A percentile compares a stretch with the other conserved stretches of the same genome.
These are phyloP conservation scores for Geranium rotundifolium DNA, from an alignment of 345 rosid genomes.

Conservation along the genomic window DNA sequence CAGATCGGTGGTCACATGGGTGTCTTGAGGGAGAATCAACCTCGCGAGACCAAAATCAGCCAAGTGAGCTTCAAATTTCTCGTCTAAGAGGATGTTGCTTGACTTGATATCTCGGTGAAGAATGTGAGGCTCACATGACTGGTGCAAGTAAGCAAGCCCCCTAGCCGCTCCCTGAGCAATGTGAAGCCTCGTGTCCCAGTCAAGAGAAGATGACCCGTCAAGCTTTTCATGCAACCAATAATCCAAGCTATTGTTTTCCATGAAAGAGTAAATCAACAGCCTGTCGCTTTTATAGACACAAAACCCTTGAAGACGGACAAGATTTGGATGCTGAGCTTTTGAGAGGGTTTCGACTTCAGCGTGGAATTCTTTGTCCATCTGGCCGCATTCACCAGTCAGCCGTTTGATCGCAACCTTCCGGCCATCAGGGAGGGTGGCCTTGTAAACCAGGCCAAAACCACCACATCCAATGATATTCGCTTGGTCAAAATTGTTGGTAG, in stretches of 20 bases:
- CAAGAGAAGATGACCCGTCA: slow-evolving; percentile 50
- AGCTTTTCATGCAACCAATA: slow-evolving; percentile 76
- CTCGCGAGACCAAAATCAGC: slow-evolving; percentile 92
- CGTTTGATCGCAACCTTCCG: slow-evolving; percentile 65
- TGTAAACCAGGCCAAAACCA: slow-evolving; percentile 83
- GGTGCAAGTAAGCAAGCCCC: slow-evolving; percentile 66
- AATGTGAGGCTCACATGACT: slow-evolving; percentile 71
- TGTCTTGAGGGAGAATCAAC: slow-evolving; percentile 57
- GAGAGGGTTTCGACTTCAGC: slow-evolving; percentile 86
- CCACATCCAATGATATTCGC: slow-evolving; percentile 81
- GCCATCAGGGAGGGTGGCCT: slow-evolving; percentile 55
- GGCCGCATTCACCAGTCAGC: slow-evolving; percentile 76
- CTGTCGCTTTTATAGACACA: slow-evolving; percentile 44
- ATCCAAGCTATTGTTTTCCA: slow-evolving; percentile 87
- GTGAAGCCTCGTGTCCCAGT: slow-evolving; percentile 54
- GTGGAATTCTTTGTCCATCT: slow-evolving; percentile 70
- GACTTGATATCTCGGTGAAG: slow-evolving; percentile 80
- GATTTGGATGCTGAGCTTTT: slow-evolving; percentile 78
- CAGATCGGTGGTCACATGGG: slow-evolving; percentile 77
- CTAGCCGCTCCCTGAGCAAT: slow-evolving; percentile 67
- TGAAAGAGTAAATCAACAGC: slow-evolving; percentile 73
- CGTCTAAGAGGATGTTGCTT: slow-evolving; percentile 70
- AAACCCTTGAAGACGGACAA: slow-evolving; percentile 71
- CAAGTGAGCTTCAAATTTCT: slow-evolving; percentile 62
- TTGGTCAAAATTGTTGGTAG: slow-evolving; percentile 67